Evolutionary conservation across 2,329 filamentous ascomycete species (phyloP).

Genomic region (Fusarium hainanense): DNA sequence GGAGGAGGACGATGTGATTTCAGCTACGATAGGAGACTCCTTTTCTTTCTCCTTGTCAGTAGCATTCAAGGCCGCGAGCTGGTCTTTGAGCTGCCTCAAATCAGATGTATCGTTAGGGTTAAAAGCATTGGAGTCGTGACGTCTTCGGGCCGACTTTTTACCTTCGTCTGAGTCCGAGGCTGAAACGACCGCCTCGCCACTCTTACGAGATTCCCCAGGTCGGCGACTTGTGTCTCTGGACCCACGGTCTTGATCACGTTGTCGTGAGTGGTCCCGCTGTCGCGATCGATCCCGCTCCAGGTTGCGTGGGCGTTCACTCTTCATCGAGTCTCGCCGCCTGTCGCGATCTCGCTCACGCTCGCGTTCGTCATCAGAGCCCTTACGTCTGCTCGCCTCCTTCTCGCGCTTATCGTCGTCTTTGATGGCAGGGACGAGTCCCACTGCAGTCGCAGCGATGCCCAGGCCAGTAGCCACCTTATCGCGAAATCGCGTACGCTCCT

Average conservation of each 20-base stretch:
- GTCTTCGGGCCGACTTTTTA: slow-evolving; percentile 54
- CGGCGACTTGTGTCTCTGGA: slow-evolving; percentile 50
- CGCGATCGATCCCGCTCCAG: slow-evolving; percentile 34
- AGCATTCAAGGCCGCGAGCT: slow-evolving; percentile 57
- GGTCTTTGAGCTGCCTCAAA: slow-evolving; percentile 61
- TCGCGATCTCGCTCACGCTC: slow-evolving; percentile 41
- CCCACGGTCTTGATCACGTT: slow-evolving; percentile 40
- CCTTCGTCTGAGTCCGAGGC: slow-evolving; percentile 57
- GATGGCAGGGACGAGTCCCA: slow-evolving; percentile 55
- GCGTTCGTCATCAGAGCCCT: slow-evolving; percentile 49
- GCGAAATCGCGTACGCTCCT: slow-evolving; percentile 56
- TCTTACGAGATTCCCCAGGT: slow-evolving; percentile 54
- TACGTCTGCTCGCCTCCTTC: slow-evolving; percentile 46
- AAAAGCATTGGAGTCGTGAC: slow-evolving; percentile 57
- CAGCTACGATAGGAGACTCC: slow-evolving; percentile 35
- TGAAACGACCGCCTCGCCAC: slow-evolving; percentile 50
- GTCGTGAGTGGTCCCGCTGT: slow-evolving; percentile 37
- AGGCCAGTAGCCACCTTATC: slow-evolving; percentile 62
- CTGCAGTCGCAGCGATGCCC: slow-evolving; percentile 60
- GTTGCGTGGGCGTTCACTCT: slow-evolving; percentile 1
- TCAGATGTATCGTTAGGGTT: slow-evolving; percentile 65
- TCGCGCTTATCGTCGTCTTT: slow-evolving; percentile 56
- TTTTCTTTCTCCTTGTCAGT: slow-evolving; percentile 43
- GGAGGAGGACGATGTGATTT: slow-evolving; percentile 43
- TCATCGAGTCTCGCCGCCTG: slow-evolving; percentile 2